A percentile compares a stretch with the other conserved stretches of the same genome.
Evolutionary conservation across 495 filamentous ascomycete genomes (phyloP).

Genomic region (Stereocaulon alpinum): DNA sequence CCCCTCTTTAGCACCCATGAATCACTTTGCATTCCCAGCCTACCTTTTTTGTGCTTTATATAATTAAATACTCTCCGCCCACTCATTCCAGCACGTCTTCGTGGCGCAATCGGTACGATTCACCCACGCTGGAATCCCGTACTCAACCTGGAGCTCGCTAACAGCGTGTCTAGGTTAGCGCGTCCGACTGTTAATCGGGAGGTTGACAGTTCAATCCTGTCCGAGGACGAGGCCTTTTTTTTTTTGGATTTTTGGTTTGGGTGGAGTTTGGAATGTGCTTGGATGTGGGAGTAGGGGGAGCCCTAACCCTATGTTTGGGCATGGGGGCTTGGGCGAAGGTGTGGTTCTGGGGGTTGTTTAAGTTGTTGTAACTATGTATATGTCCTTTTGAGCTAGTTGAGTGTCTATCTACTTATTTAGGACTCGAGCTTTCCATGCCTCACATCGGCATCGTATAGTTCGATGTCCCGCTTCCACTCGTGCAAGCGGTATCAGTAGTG

Average conservation of each 20-base stretch:
- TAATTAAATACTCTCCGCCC: no score
- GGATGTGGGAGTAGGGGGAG: no score
- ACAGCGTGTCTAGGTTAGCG: neutral
- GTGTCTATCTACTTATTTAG: no score
- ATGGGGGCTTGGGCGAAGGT: no score
- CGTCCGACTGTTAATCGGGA: slow-evolving; percentile 17
- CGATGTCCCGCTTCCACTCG: slow-evolving; percentile 6
- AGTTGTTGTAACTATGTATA: neutral
- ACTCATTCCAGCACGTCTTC: neutral
- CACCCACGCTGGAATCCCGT: no score
- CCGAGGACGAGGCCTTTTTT: slow-evolving; percentile 11
- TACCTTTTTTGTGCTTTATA: no score
- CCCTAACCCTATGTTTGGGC: no score
- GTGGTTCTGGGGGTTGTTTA: neutral
- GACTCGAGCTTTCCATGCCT: no score
- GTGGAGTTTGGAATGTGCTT: neutral
- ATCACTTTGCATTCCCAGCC: no score
- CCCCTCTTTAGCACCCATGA: no score
- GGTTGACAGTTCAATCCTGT: slow-evolving; percentile 18
- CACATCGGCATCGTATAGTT: slow-evolving; percentile 10
- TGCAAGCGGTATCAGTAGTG: slow-evolving; percentile 24
- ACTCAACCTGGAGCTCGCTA: no score
- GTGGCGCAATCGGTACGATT: slow-evolving; percentile 4
- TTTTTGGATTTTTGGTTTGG: neutral
- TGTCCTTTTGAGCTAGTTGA: no score